These are phyloP conservation scores for Rhododendron henanense DNA, from an alignment of 148 eudicot genomes.

Conservation along the genomic window DNA sequence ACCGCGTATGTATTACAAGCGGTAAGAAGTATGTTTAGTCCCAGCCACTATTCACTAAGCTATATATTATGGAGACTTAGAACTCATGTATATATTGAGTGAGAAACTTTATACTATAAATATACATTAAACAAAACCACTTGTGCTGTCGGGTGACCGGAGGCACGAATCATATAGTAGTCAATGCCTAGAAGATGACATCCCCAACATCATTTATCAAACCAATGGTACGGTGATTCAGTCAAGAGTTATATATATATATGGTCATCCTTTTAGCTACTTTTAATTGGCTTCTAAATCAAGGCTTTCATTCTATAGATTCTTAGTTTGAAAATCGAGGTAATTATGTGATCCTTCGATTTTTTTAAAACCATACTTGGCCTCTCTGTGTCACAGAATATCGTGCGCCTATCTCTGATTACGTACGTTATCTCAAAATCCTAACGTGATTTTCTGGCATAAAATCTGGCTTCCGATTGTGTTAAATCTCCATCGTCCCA, in stretches of 20 bases:
- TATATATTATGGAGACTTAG: background rate
- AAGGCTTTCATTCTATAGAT: background rate
- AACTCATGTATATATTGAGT: background rate
- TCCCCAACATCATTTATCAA: background rate
- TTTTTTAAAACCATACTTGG: background rate
- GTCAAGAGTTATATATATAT: background rate
- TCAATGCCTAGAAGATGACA: background rate
- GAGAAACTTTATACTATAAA: background rate
- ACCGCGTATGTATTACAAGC: background rate
- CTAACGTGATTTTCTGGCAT: background rate
- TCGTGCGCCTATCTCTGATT: background rate
- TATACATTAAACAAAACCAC: background rate
- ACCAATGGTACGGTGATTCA: background rate
- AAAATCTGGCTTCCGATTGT: background rate
- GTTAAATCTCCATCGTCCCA: background rate
- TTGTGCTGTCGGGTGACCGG: background rate
- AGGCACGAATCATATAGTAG: background rate
- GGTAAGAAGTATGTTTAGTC: background rate
- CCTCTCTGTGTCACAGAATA: background rate
- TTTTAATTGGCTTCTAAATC: background rate
- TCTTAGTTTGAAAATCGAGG: background rate
- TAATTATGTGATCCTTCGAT: background rate
- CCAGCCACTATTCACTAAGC: background rate
- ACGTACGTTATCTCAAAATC: background rate
- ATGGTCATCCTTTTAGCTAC: background rate